Conservation (phyloP, 148 eudicot species). For the Vaccinium vitisidaea region DNA sequence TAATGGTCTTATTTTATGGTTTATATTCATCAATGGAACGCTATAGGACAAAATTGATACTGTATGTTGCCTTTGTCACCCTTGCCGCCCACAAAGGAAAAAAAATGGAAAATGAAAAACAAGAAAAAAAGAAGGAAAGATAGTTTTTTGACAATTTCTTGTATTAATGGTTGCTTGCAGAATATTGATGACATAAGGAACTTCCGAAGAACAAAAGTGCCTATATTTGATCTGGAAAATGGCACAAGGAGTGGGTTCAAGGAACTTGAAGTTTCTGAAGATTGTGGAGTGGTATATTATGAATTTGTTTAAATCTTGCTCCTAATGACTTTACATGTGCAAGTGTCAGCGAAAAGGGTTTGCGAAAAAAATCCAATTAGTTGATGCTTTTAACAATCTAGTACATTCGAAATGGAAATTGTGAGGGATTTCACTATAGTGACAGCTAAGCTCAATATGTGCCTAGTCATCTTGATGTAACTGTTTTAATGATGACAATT, state of each 20-base stretch:
- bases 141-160: neutral
- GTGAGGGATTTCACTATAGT: neutral
- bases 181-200: slow-evolving; percentile 81
- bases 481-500: slow-evolving; percentile 1
- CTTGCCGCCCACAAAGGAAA: no score
- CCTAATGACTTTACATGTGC: neutral
- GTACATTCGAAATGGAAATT: neutral
- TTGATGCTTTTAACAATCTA: neutral
- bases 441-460: slow-evolving; percentile 2
- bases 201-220: slow-evolving; percentile 67
- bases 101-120: neutral
- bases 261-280: slow-evolving; percentile 90
- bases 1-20: neutral
- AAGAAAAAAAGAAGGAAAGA: neutral
- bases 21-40: neutral
- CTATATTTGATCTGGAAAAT: slow-evolving; percentile 82
- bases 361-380: neutral
- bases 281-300: slow-evolving; percentile 88
- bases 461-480: neutral
- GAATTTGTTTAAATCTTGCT: neutral
- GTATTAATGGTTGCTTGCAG: slow-evolving; percentile 43
- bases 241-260: slow-evolving; percentile 82
- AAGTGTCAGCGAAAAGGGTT: neutral
- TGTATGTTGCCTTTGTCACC: neutral
- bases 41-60: neutral